Evolutionary conservation across 2,329 filamentous ascomycete species (phyloP).

Genomic region (Beauveria sp.): DNA sequence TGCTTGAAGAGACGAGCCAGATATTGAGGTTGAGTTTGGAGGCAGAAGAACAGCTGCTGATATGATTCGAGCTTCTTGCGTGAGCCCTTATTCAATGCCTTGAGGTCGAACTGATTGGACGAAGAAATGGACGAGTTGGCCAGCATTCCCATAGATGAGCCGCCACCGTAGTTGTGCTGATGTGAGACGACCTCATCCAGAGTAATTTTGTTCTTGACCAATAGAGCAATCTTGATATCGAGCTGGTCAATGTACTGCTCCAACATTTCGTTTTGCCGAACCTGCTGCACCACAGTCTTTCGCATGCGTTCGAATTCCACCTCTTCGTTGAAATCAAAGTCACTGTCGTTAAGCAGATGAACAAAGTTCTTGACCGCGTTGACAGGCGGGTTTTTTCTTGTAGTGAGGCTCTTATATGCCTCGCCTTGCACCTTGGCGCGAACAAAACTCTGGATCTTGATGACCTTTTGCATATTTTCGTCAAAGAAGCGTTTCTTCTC

Average conservation of each 20-base stretch:
- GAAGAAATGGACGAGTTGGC: slow-evolving; percentile 84
- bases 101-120: slow-evolving; percentile 89
- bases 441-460: slow-evolving; percentile 97
- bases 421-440: slow-evolving; percentile 92
- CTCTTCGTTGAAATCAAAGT: slow-evolving; percentile 98
- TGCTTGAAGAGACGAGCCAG: slow-evolving; percentile 80
- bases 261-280: slow-evolving; percentile 91
- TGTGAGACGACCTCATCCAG: slow-evolving; percentile 95
- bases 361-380: slow-evolving; percentile 98
- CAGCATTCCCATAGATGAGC: slow-evolving; percentile 70
- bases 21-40: slow-evolving; percentile 95
- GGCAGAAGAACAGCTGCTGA: slow-evolving; percentile 93
- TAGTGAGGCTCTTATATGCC: slow-evolving; percentile 94
- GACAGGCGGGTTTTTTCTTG: slow-evolving; percentile 92
- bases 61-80: slow-evolving; percentile 93
- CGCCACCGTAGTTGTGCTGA: slow-evolving; percentile 87
- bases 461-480: slow-evolving; percentile 97
- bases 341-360: slow-evolving; percentile 92
- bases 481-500: slow-evolving; percentile 86
- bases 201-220: slow-evolving; percentile 99
- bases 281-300: slow-evolving; percentile 94
- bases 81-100: slow-evolving; percentile 94
- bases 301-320: slow-evolving; percentile 91
- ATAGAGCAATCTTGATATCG: slow-evolving; percentile 95
- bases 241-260: slow-evolving; percentile 98